Evolutionary conservation across 2,329 filamentous ascomycete genomes (phyloP), one percentile per base, ranked within the genome.

Genomic region (Rhytidhysteron rufulum): DNA sequence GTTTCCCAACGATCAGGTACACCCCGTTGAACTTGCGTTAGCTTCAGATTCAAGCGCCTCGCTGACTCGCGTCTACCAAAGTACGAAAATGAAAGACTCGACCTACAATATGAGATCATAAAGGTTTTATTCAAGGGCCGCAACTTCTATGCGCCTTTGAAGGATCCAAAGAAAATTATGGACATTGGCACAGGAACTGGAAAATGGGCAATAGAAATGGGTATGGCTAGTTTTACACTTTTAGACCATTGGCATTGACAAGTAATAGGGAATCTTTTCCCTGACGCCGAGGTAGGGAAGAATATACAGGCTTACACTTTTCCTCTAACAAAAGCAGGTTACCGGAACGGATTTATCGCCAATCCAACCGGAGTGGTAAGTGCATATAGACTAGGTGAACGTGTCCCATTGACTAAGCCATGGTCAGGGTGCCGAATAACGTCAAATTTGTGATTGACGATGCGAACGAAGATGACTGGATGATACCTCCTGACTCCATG

Each of bases 371-470:
- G 55, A 63, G 43, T 57, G 52, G 62, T 61, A 54, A 45, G 45
- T 41, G 10, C 22, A 19, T 19, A 6, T 21, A 22, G 15, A 11
- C 17, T 7, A 7, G 15, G 16, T 15, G 7, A 7, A 7, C 8
- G 31, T 19, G 7, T 8, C 7, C 34, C 2, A 34, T 21, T 30
- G 17, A 32, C 30, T 19, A 19, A 6, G 11, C n/a, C 31, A 11
- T 21, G 15, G 15, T 4, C 22, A 63, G 62, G 49, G 55, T 88
- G 1, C 85, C 86, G 0, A 75, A 78, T 15, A 90, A 90, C 47
- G 82, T 88, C 11, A 78, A 80, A 46, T 90, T 90, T 49, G 80
- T 80, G 44, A 75, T 90, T 33, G 84, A 88, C 55, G 85, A 89
- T 55, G 72, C 75, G 37, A 78, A 81, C 54, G 68, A 72, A 2